Base-by-base conservation (phyloP, 306 rosid genomes). In the Biancaea sappan region DNA sequence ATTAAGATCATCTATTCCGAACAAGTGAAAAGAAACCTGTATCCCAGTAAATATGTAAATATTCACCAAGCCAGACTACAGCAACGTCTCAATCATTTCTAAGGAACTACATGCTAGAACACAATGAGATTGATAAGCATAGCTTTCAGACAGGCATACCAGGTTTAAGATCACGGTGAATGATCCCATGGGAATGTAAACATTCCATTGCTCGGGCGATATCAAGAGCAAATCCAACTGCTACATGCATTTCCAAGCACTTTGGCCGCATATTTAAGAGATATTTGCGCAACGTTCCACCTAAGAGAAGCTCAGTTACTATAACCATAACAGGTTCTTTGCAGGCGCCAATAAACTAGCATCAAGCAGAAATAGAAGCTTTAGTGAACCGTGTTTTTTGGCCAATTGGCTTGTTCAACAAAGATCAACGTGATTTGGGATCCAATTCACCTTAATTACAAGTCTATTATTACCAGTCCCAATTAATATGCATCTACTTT, bases 271-370 rank as follows among this genome's bases (percentile, higher is more conserved):
- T 76, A 69, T 72, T 85, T 90, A 88, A 72, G 76, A 93, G 85
- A 81, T 77, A 84, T 82, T 89, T 93, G 69, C 97, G 97, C 84
- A 93, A 77, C 1, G 98, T 93, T 74, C 96, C 97, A 8, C 97
- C 98, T 59, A 80, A 76, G 51, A 93, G 94, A 82, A 93, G 88
- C 83, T 93, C 98, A 19, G 97, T 93, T 53, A 93, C 98, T 80
- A 93, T 91, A 46, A 93, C 98, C 98, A 91, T 93, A 69, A 93
- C 80, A 64, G 98, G 97, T 78, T 91, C 94, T 71, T 93, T 93
- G 84, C 98, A 93, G 79, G 98, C 98, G 22, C 98, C 98, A 83
- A 91, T 89, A 78, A 93, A 93, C 97, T 93, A 86, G 72, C 51
- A 80, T 75, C 73, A 81, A 53, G 48, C 72, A 80, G 60, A 74